Base-by-base conservation (phyloP, 1,284 basidiomycete genomes). In the Mycena citricolor region DNA sequence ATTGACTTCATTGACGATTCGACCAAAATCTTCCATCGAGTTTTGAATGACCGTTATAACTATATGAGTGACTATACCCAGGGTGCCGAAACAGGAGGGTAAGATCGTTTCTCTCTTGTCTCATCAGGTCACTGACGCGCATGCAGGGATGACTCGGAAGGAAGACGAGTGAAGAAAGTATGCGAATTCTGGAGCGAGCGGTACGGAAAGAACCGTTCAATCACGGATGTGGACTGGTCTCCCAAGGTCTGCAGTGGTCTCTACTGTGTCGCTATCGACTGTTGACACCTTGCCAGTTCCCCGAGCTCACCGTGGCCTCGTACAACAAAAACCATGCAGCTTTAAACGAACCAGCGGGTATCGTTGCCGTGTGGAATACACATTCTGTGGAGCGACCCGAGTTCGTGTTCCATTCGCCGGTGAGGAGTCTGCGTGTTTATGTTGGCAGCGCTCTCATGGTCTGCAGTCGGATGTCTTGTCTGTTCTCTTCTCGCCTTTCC, bases 191-290 rank as follows among this genome's bases (percentile, higher is more conserved):
- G 77, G 49, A 92, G 94, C 58, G 90, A 94, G 59, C 76, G 88
- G 31, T 89, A 90, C 68, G 86, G 86, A 7, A 88, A 87, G 62
- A 93, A 94, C 57, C 74, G 97, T 40, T 94, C 93, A 10, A 89
- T 99, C 43, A 99, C 97, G 0, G 93, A 90, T 53, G 73, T 98
- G 12, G 97, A 98, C 61, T 99, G 97, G 97, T 97, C 93, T 39
- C 88, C 90, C 2, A 95, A 94, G 74, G 94, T 88, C 49, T 55
- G 22, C 19, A 28, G 26, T 36, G 5, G 20, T n/a, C 32, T 25
- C 11, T 17, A 21, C n/a, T 1, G 14, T 31, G 5, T 7, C 34
- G 46, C 31, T 43, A 21, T 22, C 24, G 6, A 21, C 28, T 36
- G 20, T 20, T 33, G 20, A 20, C 32, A 14, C 14, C 13, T 43